Evolutionary conservation across 2,329 filamentous ascomycete genomes (phyloP).

Genomic region (Fusarium longipes): DNA sequence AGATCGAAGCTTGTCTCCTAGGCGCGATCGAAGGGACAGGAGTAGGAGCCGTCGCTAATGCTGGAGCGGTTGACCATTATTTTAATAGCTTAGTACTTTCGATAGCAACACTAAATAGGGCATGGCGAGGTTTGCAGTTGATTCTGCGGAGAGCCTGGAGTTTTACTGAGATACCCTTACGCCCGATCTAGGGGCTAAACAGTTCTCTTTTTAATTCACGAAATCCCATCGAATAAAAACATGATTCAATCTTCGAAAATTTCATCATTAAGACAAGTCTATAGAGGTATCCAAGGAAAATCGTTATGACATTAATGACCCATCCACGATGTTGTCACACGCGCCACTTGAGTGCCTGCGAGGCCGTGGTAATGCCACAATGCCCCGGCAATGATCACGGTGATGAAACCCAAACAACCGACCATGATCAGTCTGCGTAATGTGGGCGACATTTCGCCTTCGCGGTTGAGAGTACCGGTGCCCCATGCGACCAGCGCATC

Average conservation of each 20-base stretch:
- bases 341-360: constrained; percentile 27
- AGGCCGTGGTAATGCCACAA: constrained; percentile 42
- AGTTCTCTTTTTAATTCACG: background rate
- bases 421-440: constrained; percentile 40
- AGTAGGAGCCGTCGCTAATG: constrained; percentile 57
- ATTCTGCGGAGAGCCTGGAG: background rate
- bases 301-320: constrained; percentile 32
- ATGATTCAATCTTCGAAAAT: constrained; percentile 1
- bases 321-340: constrained; percentile 40
- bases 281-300: constrained; percentile 34
- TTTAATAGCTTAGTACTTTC: background rate
- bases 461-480: constrained; percentile 36
- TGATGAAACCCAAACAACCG: constrained; percentile 44
- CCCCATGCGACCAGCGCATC: constrained; percentile 42
- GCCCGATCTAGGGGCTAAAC: background rate
- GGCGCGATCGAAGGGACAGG: constrained; percentile 51
- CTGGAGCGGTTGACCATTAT: constrained; percentile 46
- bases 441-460: constrained; percentile 37
- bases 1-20: constrained; percentile 50
- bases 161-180: constrained; percentile 37
- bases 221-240: background rate
- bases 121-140: background rate
- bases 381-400: constrained; percentile 45
- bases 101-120: background rate
- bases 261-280: constrained; percentile 38